Evolutionary conservation across 2,329 filamentous ascomycete species (phyloP).

Genomic region (Paecilomyces niveus): DNA sequence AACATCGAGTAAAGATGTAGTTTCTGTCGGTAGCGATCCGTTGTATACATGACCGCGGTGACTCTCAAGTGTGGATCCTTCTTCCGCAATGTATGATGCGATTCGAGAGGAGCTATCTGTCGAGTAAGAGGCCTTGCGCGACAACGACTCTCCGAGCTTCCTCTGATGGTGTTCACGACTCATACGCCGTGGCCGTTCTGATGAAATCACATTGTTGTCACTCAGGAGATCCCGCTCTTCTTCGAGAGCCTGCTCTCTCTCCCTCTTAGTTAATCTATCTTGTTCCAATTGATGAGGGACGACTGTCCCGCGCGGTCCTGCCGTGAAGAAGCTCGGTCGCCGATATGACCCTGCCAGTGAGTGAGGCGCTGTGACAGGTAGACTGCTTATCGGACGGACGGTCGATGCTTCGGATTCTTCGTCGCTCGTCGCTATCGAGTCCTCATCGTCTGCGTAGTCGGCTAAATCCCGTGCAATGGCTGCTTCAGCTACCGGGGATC

Average conservation of each 20-base stretch:
- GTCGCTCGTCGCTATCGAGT: slow-evolving; percentile 25
- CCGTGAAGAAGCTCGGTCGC: slow-evolving; percentile 68
- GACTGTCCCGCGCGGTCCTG: slow-evolving; percentile 62
- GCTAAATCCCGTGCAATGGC: slow-evolving; percentile 61
- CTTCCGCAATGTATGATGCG: neutral
- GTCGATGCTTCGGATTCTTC: slow-evolving; percentile 33
- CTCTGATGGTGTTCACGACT: slow-evolving; percentile 12
- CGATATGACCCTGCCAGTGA: slow-evolving; percentile 63
- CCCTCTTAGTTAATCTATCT: slow-evolving; percentile 43
- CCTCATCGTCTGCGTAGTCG: slow-evolving; percentile 54
- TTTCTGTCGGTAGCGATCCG: slow-evolving; percentile 30
- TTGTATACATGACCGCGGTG: neutral
- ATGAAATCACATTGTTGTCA: slow-evolving; percentile 53
- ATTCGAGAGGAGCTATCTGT: neutral
- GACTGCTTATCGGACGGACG: slow-evolving; percentile 32
- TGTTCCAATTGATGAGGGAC: slow-evolving; percentile 44
- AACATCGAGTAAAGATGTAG: slow-evolving; percentile 42
- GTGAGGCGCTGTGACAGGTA: slow-evolving; percentile 29
- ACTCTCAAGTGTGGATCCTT: neutral
- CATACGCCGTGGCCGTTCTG: slow-evolving; percentile 36
- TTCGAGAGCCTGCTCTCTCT: slow-evolving; percentile 46
- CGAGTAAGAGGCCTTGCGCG: slow-evolving; percentile 2
- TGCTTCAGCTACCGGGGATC: slow-evolving; percentile 60
- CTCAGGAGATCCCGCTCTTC: slow-evolving; percentile 53
- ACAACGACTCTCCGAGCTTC: slow-evolving; percentile 18